Evolutionary conservation across 75 land plant genomes (phyloP), one percentile per base, ranked within the genome.

Genomic region (Cryptomeria japonica): DNA sequence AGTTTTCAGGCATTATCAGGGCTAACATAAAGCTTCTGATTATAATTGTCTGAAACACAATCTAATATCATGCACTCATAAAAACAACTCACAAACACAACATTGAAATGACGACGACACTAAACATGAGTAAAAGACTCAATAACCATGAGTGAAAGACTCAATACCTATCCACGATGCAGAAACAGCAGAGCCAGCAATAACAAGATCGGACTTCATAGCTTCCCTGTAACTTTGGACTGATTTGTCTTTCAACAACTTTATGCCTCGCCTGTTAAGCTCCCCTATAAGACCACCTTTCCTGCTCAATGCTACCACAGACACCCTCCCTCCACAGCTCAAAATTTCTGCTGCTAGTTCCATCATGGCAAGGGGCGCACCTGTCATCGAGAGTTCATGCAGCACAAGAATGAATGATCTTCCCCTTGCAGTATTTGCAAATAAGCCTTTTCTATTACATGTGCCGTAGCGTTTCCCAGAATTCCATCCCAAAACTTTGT

Each of bases 351-450:
- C 90, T 44, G 94, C 99, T 86, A 98, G 86, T 89, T 98, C 99
- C 95, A 98, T 89, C 99, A 98, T 97, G 14, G 99, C 94, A n/a
- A 98, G 87, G 9, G 99, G 99, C 55, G 97, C 97, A 5, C 99
- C 99, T 47, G 99, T 98, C 97, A 98, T 93, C 18, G 99, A 98
- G 12, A 98, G 93, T 90, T 98, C 99, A 89, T 98, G 99, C 86
- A 98, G 91, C 55, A 98, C 91, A 85, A 98, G 84, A 72, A 97
- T 88, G 86, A 98, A 92, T 55, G 82, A 89, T 86, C 94, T 90
- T 49, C 95, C 94, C 89, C 93, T 93, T 86, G 95, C 99, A 77
- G 92, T 82, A 4, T 91, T 89, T 18, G 95, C 92, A 85, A 98
- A 97, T 49, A 87, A 82, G 34, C 91, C 93, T 39, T 93, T 93